Percentiles rank a stretch among this genome's conserved stretches.
These are phyloP conservation scores for Fusarium luffae DNA, from an alignment of 2,329 filamentous ascomycete genomes.

Conservation along the genomic window DNA sequence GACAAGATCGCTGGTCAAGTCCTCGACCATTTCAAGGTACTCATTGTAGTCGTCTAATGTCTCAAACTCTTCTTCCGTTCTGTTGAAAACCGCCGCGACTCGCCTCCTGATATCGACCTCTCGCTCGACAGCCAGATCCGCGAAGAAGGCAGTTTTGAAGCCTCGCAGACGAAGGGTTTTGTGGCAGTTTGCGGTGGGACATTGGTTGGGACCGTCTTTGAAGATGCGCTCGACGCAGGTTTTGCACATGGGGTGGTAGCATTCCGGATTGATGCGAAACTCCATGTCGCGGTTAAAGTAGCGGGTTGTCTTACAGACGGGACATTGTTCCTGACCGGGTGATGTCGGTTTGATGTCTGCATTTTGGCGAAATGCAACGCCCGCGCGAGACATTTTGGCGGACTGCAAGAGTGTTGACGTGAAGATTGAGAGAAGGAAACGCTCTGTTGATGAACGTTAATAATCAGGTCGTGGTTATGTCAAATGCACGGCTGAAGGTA, in stretches of 20 bases:
- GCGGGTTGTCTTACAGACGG: conserved; percentile 95
- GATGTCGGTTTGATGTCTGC: conserved; percentile 32
- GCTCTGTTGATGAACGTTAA: conserved; percentile 9
- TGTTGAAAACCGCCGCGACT: conserved; percentile 86
- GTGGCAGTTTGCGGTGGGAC: conserved; percentile 88
- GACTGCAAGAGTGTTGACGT: accelerated
- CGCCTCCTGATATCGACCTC: conserved; percentile 91
- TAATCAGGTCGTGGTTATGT: conserved; percentile 7
- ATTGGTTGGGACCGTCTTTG: conserved; percentile 88
- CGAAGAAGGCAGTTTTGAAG: conserved; percentile 91
- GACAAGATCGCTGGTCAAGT: conserved; percentile 89
- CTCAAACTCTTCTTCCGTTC: conserved; percentile 90
- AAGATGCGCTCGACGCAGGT: conserved; percentile 96
- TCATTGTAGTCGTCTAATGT: conserved; percentile 86
- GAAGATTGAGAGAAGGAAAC: not conserved
- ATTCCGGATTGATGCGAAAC: conserved; percentile 97
- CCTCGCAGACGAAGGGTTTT: conserved; percentile 85
- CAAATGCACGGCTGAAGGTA: conserved; percentile 39
- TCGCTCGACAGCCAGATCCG: conserved; percentile 85
- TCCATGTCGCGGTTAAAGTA: conserved; percentile 95
- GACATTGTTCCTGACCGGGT: conserved; percentile 75
- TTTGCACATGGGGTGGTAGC: conserved; percentile 99
- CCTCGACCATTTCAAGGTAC: conserved; percentile 93
- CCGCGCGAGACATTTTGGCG: conserved; percentile 46
- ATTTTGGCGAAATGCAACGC: conserved; percentile 47